Evolutionary conservation across 2,329 filamentous ascomycete species (phyloP), one percentile per base, ranked within the genome.

Genomic region (Bipolaris victoriae): DNA sequence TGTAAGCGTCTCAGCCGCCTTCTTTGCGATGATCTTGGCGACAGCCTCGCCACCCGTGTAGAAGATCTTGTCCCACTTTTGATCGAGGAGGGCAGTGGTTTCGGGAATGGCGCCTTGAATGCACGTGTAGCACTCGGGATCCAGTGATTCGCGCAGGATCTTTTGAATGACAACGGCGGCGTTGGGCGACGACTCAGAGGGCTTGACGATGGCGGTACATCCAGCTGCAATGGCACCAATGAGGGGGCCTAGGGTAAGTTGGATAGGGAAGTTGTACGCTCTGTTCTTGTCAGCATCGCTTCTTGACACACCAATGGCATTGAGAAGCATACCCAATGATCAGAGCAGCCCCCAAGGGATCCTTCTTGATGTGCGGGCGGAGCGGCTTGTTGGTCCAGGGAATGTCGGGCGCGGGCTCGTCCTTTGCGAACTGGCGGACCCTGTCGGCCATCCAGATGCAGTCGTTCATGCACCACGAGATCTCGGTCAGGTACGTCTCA

Each of bases 11-110:
- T 83, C 81, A 1, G 81, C 81, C 1, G 80, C 81, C 70, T 82
- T 82, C 76, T 82, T 82, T 13, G 81, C 79, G 56, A 83, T 81
- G 65, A 83, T 83, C 20, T 71, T 81, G 46, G 91, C 95, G 16
- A 97, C 92, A 26, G 75, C 80, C 50, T 84, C 84, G 69, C 87
- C 88, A 52, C 95, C 95, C 1, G 95, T 99, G 81, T 97, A 99
- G 82, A 95, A 93, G 71, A 99, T 96, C 84, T 97, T 98, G 80
- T 96, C 93, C 89, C 93, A 99, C 77, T 94, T 94, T 80, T 92
- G 86, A 56, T 94, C 87, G 33, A 99, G 84, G 43, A 98, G 80
- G 11, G 87, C 88, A 44, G 90, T 91, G 3, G 90, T 92, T 81
- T 97, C 92, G 11, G 88, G 83, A 18, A 97, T 79, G 26, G 82